A percentile compares a stretch with the other conserved stretches of the same genome.
phyloP scores from a whole-genome alignment of 768 basidiomycete genomes.

The Kwoniella mangroviensis region DNA sequence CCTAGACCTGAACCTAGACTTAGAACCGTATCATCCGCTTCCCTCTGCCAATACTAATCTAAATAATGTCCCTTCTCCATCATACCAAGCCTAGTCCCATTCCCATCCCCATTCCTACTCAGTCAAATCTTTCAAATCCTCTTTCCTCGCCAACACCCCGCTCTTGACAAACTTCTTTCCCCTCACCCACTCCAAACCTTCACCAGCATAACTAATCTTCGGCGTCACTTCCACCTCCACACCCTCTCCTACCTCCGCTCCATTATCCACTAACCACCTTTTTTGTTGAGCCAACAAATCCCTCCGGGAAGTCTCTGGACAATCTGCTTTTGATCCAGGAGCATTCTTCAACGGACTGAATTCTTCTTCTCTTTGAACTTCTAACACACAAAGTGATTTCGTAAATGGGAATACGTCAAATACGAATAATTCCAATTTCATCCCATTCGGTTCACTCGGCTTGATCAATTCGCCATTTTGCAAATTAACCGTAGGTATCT shows the following conservation, averaged over 20 bases:
- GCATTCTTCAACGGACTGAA: constrained; percentile 98
- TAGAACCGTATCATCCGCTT: no score
- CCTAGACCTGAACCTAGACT: no score
- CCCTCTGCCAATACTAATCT: no score
- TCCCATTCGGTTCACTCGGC: constrained; percentile 90
- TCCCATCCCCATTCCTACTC: background rate
- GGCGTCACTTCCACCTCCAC: constrained; percentile 92
- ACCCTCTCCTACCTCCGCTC: constrained; percentile 71
- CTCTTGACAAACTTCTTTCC: constrained; percentile 79
- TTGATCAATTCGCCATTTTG: constrained; percentile 72
- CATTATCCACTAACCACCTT: constrained; percentile 78
- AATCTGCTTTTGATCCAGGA: constrained; percentile 85
- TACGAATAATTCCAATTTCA: constrained; percentile 98
- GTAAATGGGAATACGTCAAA: constrained; percentile 98
- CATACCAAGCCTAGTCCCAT: no score
- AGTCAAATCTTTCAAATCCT: constrained; percentile 17
- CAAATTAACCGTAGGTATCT: constrained; percentile 83
- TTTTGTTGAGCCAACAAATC: constrained; percentile 87
- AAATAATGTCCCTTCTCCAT: no score
- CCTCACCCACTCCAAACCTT: constrained; percentile 78
- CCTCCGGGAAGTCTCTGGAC: constrained; percentile 84
- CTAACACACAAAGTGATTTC: constrained; percentile 69
- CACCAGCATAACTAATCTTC: constrained; percentile 85
- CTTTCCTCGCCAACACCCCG: constrained; percentile 60
- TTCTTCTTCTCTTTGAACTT: constrained; percentile 84